Evolutionary conservation across 2,329 filamentous ascomycete species (phyloP).

Genomic region (Plenodomus biglobosus): DNA sequence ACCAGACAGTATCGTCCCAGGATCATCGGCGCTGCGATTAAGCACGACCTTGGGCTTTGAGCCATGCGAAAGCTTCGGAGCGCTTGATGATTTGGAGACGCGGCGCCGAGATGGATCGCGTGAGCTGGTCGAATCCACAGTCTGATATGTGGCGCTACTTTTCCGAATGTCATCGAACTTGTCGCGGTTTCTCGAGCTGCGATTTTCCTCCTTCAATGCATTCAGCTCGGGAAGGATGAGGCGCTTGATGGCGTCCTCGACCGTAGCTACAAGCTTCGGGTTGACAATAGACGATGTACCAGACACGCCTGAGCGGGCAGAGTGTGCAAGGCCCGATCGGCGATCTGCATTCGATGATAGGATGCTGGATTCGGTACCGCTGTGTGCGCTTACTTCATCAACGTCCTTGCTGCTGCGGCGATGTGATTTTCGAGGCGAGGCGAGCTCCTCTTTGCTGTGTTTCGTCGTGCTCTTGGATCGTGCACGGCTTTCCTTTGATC

Average conservation of each 20-base stretch:
- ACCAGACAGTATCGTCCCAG: constrained; percentile 59
- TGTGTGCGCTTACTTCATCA: constrained; percentile 44
- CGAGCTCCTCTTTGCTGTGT: constrained; percentile 32
- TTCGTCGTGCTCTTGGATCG: constrained; percentile 18
- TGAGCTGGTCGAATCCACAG: constrained; percentile 58
- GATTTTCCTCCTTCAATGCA: constrained; percentile 86
- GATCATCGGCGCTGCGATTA: constrained; percentile 60
- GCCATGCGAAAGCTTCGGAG: constrained; percentile 56
- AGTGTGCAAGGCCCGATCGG: constrained; percentile 59
- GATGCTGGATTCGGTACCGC: constrained; percentile 63
- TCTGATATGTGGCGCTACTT: constrained; percentile 53
- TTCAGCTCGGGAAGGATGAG: constrained; percentile 90
- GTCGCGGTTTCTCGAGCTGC: constrained; percentile 69
- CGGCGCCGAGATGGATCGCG: constrained; percentile 53
- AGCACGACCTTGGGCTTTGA: constrained; percentile 62
- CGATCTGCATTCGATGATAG: constrained; percentile 61
- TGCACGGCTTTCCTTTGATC: constrained; percentile 15
- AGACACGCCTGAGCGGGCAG: constrained; percentile 58
- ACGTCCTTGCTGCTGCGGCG: constrained; percentile 50
- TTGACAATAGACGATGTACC: constrained; percentile 79
- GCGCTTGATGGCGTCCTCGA: constrained; percentile 88
- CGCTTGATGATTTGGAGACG: constrained; percentile 63
- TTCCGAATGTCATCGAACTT: constrained; percentile 64
- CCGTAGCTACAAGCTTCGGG: constrained; percentile 83
- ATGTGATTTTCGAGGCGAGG: constrained; percentile 36